These are phyloP conservation scores for Musa acuminata DNA, from an alignment of 176 grass and related monocot genomes.

Conservation along the genomic window DNA sequence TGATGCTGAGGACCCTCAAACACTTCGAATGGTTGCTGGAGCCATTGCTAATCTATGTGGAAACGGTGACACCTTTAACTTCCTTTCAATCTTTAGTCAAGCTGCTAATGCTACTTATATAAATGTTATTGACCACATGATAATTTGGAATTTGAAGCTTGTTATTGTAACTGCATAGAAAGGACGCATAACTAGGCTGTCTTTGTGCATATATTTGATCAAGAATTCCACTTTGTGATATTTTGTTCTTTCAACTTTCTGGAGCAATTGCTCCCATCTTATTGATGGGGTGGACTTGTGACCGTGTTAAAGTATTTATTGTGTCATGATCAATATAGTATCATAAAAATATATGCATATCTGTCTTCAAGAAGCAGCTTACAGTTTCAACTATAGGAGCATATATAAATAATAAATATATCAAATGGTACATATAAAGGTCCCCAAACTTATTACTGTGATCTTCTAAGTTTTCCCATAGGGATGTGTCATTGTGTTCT, in stretches of 20 bases:
- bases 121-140: too few species aligned
- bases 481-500: too few species aligned
- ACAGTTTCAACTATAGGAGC: background rate
- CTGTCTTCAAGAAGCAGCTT: background rate
- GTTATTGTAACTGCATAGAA: background rate
- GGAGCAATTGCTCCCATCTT: background rate
- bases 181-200: background rate
- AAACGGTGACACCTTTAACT: slow-evolving; percentile 54
- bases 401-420: background rate
- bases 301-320: background rate
- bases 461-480: too few species aligned
- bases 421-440: background rate
- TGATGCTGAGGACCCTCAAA: slow-evolving; percentile 95
- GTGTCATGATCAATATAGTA: too few species aligned
- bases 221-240: background rate
- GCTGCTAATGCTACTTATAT: background rate
- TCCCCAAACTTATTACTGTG: background rate
- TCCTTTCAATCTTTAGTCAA: slow-evolving; percentile 7
- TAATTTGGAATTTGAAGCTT: too few species aligned
- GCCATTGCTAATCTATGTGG: slow-evolving; percentile 97
- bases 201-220: background rate
- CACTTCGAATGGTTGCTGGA: slow-evolving; percentile 98
- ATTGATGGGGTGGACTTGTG: background rate
- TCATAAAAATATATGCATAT: background rate
- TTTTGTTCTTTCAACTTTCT: background rate